Evolutionary conservation across 2,329 filamentous ascomycete genomes (phyloP).

Genomic region (Sporothrix brasiliensis): DNA sequence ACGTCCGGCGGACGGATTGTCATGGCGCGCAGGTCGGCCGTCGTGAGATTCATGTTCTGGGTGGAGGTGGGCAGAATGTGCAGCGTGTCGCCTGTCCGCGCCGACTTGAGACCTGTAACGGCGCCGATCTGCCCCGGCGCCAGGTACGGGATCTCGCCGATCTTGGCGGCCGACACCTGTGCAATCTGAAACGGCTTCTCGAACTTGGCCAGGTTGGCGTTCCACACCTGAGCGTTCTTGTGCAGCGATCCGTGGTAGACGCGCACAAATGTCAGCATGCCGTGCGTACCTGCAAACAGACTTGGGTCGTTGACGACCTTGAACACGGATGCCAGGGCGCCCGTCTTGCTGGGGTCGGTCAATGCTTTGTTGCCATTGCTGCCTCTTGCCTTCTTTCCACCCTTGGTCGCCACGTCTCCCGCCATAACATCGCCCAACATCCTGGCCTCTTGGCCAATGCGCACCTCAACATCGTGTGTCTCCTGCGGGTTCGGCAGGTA

Average conservation of each 20-base stretch:
- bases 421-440: constrained; percentile 48
- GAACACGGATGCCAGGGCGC: constrained; percentile 72
- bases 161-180: constrained; percentile 87
- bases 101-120: constrained; percentile 83
- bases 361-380: constrained; percentile 31
- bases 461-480: constrained; percentile 35
- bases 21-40: constrained; percentile 69
- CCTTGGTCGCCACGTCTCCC: constrained; percentile 21
- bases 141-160: constrained; percentile 80
- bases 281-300: constrained; percentile 53
- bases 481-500: constrained; percentile 75
- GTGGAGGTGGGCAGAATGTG: constrained; percentile 65
- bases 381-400: constrained; percentile 43
- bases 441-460: constrained; percentile 56
- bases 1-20: constrained; percentile 87
- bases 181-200: constrained; percentile 81
- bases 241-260: constrained; percentile 84
- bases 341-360: constrained; percentile 2
- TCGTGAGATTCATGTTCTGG: constrained; percentile 57
- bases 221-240: constrained; percentile 77
- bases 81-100: constrained; percentile 92
- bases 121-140: constrained; percentile 90
- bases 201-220: constrained; percentile 77
- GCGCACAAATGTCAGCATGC: constrained; percentile 86
- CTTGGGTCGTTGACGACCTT: constrained; percentile 90